Base-by-base conservation (phyloP, 2,329 filamentous ascomycete species). In the Neofusicoccum umdonicola region DNA sequence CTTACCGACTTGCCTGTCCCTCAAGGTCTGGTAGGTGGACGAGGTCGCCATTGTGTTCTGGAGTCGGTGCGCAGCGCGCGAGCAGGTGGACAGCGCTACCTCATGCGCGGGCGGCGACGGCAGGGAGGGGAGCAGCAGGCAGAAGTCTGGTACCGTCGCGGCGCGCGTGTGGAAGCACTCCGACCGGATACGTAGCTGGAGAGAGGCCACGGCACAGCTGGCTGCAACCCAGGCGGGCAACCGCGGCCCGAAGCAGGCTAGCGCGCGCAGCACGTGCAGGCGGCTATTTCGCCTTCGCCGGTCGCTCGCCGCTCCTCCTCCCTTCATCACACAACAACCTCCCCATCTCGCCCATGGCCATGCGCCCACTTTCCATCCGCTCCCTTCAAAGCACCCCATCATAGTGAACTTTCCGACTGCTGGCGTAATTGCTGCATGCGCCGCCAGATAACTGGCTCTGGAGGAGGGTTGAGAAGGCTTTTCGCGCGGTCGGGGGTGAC, bases 1-100 rank as follows among this genome's bases (percentile, higher is more conserved):
- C 85, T 73, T 81, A 89, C 88, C 86, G 78, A 91, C 88, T 82
- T 91, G 89, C 73, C 88, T 87, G 80, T 90, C 88, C 75, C 89
- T 83, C 69, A 91, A 83, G 71, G 86, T 87, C 74, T 84, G 82
- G 66, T 83, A 78, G 69, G 83, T 76, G 67, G 51, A 63, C 15
- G 51, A 17, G 63, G 47, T 58, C 22, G 84, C 83, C 85, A 88
- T 88, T 69, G 68, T 78, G 74, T 34, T 17, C n/a, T 37, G 44
- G 31, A 39, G 45, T 63, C 54, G 60, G 44, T 45, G 61, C 71
- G 72, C 73, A 70, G 72, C 51, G 50, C 58, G 62, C 67, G 72
- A 74, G 72, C 71, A 70, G 52, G 51, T 42, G 42, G 31, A 37
- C 39, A 57, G 42, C 27, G 50, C 39, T 63, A 56, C 64, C 60